A percentile compares a stretch with the other conserved stretches of the same genome.
Conservation (phyloP, 2,329 filamentous ascomycete genomes). For the Claviceps sp. region DNA sequence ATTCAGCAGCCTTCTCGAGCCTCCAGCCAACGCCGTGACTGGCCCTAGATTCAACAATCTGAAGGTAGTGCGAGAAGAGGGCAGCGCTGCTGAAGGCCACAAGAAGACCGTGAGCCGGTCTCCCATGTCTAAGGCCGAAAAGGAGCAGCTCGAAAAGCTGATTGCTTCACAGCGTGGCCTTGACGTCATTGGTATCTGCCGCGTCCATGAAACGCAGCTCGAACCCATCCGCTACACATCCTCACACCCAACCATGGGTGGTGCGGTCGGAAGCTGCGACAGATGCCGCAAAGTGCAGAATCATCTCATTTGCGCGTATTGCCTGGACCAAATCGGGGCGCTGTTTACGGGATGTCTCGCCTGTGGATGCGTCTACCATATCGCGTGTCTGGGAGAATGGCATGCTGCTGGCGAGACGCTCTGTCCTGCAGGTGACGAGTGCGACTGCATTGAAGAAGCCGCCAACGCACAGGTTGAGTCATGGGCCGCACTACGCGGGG, state of each 20-base stretch:
- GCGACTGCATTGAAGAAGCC: constrained; percentile 45
- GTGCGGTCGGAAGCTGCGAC: constrained; percentile 35
- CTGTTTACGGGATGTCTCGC: constrained; percentile 48
- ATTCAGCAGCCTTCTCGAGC: constrained; percentile 49
- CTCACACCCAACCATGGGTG: constrained; percentile 24
- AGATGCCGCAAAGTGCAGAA: constrained; percentile 41
- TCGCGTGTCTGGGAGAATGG: constrained; percentile 45
- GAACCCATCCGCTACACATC: constrained; percentile 40
- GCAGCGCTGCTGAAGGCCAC: constrained; percentile 20
- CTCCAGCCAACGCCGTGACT: constrained; percentile 16
- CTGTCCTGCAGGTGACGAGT: constrained; percentile 53
- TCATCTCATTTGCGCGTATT: constrained; percentile 49
- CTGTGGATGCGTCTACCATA: constrained; percentile 50
- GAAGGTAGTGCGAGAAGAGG: constrained; percentile 25
- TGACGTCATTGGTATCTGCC: constrained; percentile 50
- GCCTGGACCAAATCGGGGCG: constrained; percentile 44
- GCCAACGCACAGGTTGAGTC: constrained; percentile 44
- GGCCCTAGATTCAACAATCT: constrained; percentile 23
- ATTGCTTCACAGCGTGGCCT: constrained; percentile 41
- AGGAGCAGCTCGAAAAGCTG: constrained; percentile 36
- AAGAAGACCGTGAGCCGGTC: constrained; percentile 27
- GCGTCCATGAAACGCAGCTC: constrained; percentile 47
- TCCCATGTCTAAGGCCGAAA: constrained; percentile 43
- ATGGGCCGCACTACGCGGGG: constrained; percentile 36
- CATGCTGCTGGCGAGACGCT: constrained; percentile 40